These are phyloP conservation scores for Diplodia seriata DNA, from an alignment of 2,329 filamentous ascomycete genomes.

Conservation along the genomic window DNA sequence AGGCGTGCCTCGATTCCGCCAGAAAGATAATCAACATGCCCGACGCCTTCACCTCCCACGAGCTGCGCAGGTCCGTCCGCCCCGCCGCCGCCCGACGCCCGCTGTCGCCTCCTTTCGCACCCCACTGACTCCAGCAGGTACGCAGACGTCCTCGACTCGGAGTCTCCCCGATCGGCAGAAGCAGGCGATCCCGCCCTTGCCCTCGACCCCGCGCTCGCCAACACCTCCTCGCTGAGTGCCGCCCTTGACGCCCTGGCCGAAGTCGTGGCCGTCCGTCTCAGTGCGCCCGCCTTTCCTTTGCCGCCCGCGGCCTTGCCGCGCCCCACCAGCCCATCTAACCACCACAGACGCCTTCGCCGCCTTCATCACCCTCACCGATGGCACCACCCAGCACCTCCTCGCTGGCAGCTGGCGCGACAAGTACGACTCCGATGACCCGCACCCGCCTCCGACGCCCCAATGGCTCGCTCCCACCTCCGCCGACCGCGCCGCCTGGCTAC, in stretches of 20 bases:
- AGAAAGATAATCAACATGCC: background rate
- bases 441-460: background rate
- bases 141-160: background rate
- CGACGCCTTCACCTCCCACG: background rate
- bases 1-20: no score
- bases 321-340: background rate
- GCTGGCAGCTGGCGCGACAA: background rate
- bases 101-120: background rate
- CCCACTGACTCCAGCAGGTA: background rate
- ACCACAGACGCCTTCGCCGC: background rate
- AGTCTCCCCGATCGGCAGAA: background rate
- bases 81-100: background rate
- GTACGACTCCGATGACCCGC: no score
- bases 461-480: background rate
- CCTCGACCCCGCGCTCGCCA: background rate
- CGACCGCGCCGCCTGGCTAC: no score
- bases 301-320: no score
- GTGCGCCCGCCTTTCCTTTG: background rate
- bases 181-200: background rate
- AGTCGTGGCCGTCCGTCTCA: background rate
- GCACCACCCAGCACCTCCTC: conserved; percentile 2
- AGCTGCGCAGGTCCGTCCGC: background rate
- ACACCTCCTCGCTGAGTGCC: background rate
- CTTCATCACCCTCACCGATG: conserved; percentile 8
- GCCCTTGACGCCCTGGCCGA: background rate